phyloP scores from a whole-genome alignment of 2,329 filamentous ascomycete genomes.

The Penicillium sp. region DNA sequence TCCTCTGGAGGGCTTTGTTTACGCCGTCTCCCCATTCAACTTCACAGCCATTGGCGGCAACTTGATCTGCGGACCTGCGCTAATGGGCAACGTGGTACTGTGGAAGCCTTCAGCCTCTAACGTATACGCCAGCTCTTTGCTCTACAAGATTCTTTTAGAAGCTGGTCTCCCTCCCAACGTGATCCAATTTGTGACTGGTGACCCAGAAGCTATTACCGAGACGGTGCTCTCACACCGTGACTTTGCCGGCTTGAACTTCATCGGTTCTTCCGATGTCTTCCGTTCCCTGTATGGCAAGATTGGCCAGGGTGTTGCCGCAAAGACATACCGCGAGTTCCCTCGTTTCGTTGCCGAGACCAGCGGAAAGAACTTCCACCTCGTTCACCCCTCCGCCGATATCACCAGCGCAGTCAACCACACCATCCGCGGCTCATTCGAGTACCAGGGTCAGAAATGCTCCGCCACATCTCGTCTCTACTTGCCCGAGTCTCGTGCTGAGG shows the following conservation, averaged over 20 bases:
- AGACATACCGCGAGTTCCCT: conserved; percentile 76
- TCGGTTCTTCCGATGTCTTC: conserved; percentile 86
- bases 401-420: conserved; percentile 75
- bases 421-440: conserved; percentile 81
- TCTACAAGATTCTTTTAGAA: conserved; percentile 89
- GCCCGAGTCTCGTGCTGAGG: conserved; percentile 67
- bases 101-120: conserved; percentile 93
- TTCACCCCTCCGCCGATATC: conserved; percentile 72
- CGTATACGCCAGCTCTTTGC: conserved; percentile 79
- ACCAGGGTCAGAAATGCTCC: conserved; percentile 84
- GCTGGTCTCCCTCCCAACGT: conserved; percentile 84
- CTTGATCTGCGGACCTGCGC: conserved; percentile 73
- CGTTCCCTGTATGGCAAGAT: conserved; percentile 82
- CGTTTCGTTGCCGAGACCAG: conserved; percentile 85
- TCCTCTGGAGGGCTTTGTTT: conserved; percentile 89
- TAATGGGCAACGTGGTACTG: conserved; percentile 91
- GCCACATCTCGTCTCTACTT: conserved; percentile 77
- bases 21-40: conserved; percentile 91
- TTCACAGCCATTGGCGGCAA: conserved; percentile 93
- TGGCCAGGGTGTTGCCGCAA: conserved; percentile 71
- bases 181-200: conserved; percentile 88
- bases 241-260: conserved; percentile 86
- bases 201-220: conserved; percentile 78
- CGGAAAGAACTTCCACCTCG: conserved; percentile 85
- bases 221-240: conserved; percentile 71